Conservation (phyloP, 2,329 filamentous ascomycete genomes). For the Emergomyces pasteurianus region DNA sequence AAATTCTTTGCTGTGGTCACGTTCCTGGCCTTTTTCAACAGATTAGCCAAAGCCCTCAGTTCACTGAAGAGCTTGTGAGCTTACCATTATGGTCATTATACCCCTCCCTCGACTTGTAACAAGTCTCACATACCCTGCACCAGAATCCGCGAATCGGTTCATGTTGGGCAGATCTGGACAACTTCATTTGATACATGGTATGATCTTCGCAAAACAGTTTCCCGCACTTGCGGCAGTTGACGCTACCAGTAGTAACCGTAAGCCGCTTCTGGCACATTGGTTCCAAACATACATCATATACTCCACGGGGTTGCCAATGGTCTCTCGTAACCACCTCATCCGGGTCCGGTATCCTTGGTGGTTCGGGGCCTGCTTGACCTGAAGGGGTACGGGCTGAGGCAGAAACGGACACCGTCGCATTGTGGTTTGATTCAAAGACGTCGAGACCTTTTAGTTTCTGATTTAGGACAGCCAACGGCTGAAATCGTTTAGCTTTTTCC, state of each 20-base stretch:
- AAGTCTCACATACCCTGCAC: conserved; percentile 97
- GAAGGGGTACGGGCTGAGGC: conserved; percentile 20
- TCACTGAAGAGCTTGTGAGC: neutral
- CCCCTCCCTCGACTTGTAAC: conserved; percentile 89
- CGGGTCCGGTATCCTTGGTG: conserved; percentile 49
- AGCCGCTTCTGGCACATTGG: conserved; percentile 72
- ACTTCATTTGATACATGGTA: conserved; percentile 99
- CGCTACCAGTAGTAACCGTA: conserved; percentile 65
- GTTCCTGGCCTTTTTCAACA: conserved; percentile 41
- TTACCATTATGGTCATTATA: conserved; percentile 75
- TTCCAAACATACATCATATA: conserved; percentile 73
- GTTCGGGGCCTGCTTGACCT: conserved; percentile 17
- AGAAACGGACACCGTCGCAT: conserved; percentile 31
- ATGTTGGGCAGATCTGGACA: conserved; percentile 77
- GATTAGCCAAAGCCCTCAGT: conserved; percentile 6
- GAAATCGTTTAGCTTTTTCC: conserved; percentile 82
- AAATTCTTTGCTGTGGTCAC: conserved; percentile 65
- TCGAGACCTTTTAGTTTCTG: conserved; percentile 88
- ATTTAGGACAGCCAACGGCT: conserved; percentile 80
- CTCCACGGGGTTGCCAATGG: conserved; percentile 75
- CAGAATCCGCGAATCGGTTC: conserved; percentile 84
- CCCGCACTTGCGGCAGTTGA: conserved; percentile 91
- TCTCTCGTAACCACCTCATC: conserved; percentile 78
- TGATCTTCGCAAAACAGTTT: conserved; percentile 92
- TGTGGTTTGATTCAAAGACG: conserved; percentile 86